Base-by-base conservation (phyloP, 2,329 filamentous ascomycete species). In the Stemphylium lycopersici region DNA sequence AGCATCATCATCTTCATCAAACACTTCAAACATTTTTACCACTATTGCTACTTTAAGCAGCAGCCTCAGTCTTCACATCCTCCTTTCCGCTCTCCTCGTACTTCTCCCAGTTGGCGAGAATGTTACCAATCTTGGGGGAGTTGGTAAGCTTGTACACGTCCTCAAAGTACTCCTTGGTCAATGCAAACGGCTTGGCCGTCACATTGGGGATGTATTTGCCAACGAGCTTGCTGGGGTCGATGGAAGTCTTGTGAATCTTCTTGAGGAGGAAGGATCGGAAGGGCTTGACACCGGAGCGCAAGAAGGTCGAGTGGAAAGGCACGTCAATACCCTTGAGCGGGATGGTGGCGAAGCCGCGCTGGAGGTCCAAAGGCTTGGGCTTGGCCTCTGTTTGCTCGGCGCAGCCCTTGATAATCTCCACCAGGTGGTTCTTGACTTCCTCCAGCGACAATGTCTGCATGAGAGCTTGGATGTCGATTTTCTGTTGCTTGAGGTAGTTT, bases 151-250 rank as follows among this genome's bases (percentile, higher is more conserved):
- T 87, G 81, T 98, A 98, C 45, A 99, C 96, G 73, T 98, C 95
- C 84, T 99, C 93, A 79, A 99, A 99, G 81, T 99, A 99, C 81
- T 98, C 95, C 84, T 93, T 96, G 50, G 92, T 96, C 63, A 99
- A 83, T 76, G 92, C 91, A 75, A 99, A 99, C 13, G 95, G 95
- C 79, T 88, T 88, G 54, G 95, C 95, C 51, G 95, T 99, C 65
- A 99, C 96, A 78, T 99, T 99, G 67, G 95, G 95, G 65, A 99
- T 98, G 80, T 99, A 99, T 80, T 99, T 99, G 71, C 95, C 95
- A 65, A 99, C 85, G 71, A 99, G 81, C 84, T 98, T 98, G 76
- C 90, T 90, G 4, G 95, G 95, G 76, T 99, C 95, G 76, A 99
- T 98, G 48, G 90, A 96, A 20, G 93, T 97, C 87, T 96, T 96